Evolutionary conservation across 257 asterid genomes (phyloP), one percentile per base, ranked within the genome.

Genomic region (Penstemon eatonii): DNA sequence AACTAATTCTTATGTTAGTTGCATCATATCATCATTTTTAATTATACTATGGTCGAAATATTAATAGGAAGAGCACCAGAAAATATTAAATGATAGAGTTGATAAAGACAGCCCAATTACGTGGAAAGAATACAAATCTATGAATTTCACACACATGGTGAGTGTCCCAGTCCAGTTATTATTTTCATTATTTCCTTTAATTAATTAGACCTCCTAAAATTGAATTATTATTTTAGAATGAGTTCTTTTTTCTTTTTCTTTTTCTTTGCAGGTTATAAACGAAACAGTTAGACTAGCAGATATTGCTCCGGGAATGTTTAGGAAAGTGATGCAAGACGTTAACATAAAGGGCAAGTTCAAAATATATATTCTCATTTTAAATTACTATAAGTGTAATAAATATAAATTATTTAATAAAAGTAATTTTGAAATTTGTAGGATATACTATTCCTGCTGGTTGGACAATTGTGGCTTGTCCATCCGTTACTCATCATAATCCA

Each of bases 371-470:
- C 42, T 25, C 33, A 25, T 1, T 1, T 2, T 2, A 0, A 25
- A 2, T 25, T 25, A 25, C 33, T 1, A n/a, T 19, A 19, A 0
- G 25, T 0, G 25, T 1, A 19, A 19, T 19, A 19, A 19, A 19
- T 19, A 19, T 19, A 1, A 0, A 19, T 19, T 19, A 19, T 0
- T 19, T 19, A 25, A 25, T 1, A 25, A 25, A 82, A 73, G 68
- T 82, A 38, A 72, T 85, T 52, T 54, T 50, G 57, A 75, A 38
- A 25, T 2, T 4, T 12, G 79, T 78, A 85, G 86, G 82, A 47
- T 69, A 82, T 64, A 82, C 81, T 43, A 82, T 85, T 73, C 90
- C 90, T 46, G 81, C 86, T 65, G 87, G 87, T 47, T 85, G 90
- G 87, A 80, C 82, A 0, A 63, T 85, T 15, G 78, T 85, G 82